Evolutionary conservation across 768 basidiomycete genomes (phyloP).

Genomic region (Favolaschia claudopus): DNA sequence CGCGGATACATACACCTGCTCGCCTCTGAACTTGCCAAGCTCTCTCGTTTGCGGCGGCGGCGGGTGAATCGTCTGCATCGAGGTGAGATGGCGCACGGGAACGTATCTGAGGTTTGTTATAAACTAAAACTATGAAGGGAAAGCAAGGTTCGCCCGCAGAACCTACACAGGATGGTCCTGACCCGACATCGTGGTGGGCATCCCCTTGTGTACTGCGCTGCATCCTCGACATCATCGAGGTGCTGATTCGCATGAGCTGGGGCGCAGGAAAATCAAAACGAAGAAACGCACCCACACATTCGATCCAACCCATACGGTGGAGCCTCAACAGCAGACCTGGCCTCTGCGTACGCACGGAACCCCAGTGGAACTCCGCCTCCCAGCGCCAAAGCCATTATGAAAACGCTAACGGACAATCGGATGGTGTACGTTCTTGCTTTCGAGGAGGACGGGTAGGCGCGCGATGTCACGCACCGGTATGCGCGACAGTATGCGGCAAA

Average conservation of each 20-base stretch:
- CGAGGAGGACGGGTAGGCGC: constrained; percentile 92
- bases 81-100: constrained; percentile 85
- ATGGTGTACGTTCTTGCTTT: constrained; percentile 94
- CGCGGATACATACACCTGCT: constrained; percentile 92
- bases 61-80: constrained; percentile 86
- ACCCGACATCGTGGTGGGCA: constrained; percentile 91
- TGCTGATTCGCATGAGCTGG: constrained; percentile 59
- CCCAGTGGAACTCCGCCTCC: constrained; percentile 4
- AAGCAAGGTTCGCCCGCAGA: neutral
- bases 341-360: constrained; percentile 21
- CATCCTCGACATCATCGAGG: constrained; percentile 93
- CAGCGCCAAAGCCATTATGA: constrained; percentile 35
- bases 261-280: constrained; percentile 27
- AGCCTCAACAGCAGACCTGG: constrained; percentile 2
- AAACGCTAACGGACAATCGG: constrained; percentile 65
- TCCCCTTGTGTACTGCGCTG: constrained; percentile 89
- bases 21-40: constrained; percentile 91
- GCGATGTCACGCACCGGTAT: constrained; percentile 93
- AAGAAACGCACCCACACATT: constrained; percentile 76
- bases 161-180: constrained; percentile 93
- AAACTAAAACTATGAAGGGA: neutral
- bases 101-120: constrained; percentile 65
- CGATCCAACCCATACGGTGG: constrained; percentile 66
- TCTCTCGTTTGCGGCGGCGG: constrained; percentile 67
- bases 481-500: constrained; percentile 82